Evolutionary conservation across 2,329 filamentous ascomycete species (phyloP), one percentile per base, ranked within the genome.

Genomic region (Botrytis sinoallii): DNA sequence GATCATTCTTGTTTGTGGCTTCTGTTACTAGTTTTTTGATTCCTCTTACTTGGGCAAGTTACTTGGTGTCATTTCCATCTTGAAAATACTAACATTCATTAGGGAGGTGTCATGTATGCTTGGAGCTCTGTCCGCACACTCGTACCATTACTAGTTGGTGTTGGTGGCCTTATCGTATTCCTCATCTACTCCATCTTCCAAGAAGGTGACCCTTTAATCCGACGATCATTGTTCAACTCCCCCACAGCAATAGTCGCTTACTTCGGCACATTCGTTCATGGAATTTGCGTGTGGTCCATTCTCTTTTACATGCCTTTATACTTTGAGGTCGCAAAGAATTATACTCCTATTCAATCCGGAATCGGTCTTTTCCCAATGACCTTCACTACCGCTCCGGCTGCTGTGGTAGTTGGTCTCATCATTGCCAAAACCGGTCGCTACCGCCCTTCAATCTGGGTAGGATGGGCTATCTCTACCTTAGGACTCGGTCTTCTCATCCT

Each of bases 111-210:
- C 16, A 87, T 90, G 82, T 92, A 91, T 79, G 78, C 85, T 0
- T 93, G 90, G 91, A 79, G 82, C 60, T 88, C 85, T 12, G 90
- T 86, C 84, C 84, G 85, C 1, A 90, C 89, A 0, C 82, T 93
- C 5, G 84, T 90, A 0, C 90, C 90, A 0, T 80, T 93, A 12
- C 80, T 88, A 5, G 63, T 91, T 12, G 89, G 90, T 4, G 77
- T 82, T 2, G 78, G 82, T 0, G 85, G 87, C 1, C 81, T 92
- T 9, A 76, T 85, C 5, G 81, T 78, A 4, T 90, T 90, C 76
- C 82, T 85, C 14, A 79, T 86, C 38, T 91, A 88, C 77, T 76
- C 75, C 16, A 87, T 91, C 78, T 74, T 72, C 61, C 59, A 75
- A 22, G 71, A 76, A 32, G 29, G 61, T 1, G 68, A 78, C 40